Percentiles rank a stretch among this genome's conserved stretches.
These are phyloP conservation scores for Antrodiella citrinella DNA, from an alignment of 768 basidiomycete species.

Conservation along the genomic window DNA sequence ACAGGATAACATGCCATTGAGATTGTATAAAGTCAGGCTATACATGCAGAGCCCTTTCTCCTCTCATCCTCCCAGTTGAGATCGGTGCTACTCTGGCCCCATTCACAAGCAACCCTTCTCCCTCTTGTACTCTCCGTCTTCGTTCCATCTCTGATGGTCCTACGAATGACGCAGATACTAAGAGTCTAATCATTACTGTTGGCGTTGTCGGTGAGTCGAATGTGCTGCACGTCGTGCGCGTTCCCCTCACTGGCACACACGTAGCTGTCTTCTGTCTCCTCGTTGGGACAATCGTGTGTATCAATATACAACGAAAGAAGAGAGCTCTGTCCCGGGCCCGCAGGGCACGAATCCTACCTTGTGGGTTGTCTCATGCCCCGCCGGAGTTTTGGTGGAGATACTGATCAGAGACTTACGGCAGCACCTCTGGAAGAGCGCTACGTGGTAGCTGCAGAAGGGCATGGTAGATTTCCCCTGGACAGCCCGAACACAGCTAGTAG, in stretches of 20 bases:
- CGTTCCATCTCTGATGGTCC: not conserved
- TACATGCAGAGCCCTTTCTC: not conserved
- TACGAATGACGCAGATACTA: not conserved
- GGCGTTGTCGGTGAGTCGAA: not conserved
- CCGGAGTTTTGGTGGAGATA: too few relatives aligned
- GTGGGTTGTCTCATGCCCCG: too few relatives aligned
- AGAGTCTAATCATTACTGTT: not conserved
- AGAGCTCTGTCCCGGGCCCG: not conserved
- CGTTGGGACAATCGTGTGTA: not conserved
- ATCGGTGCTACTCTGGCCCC: not conserved
- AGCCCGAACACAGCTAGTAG: too few relatives aligned
- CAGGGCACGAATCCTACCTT: not conserved
- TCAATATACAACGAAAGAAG: not conserved
- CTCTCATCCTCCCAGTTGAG: not conserved
- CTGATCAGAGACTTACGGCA: too few relatives aligned
- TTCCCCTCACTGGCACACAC: too few relatives aligned
- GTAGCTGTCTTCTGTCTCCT: not conserved
- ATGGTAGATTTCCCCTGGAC: too few relatives aligned
- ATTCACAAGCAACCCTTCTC: not conserved
- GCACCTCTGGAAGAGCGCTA: too few relatives aligned
- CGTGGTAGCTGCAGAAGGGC: too few relatives aligned
- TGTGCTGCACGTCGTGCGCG: not conserved
- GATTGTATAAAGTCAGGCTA: not conserved
- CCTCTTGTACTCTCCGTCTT: not conserved
- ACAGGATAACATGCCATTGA: not conserved